Conservation (phyloP, 2,329 filamentous ascomycete species). For the Ophiostoma sp. region DNA sequence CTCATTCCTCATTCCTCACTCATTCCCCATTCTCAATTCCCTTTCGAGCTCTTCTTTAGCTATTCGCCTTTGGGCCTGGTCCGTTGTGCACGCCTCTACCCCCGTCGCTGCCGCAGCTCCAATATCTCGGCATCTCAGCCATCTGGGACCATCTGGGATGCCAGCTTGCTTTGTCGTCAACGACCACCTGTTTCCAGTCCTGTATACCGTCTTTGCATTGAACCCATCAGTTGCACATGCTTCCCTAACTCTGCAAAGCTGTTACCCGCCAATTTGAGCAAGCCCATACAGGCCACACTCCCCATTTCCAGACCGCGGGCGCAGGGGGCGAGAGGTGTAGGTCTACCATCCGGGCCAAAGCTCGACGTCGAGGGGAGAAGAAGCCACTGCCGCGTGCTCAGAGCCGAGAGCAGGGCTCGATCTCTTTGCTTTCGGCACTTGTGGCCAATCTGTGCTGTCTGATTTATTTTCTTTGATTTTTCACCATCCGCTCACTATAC, state of each 20-base stretch:
- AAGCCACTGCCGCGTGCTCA: neutral
- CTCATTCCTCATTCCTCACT: neutral
- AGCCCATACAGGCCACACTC: neutral
- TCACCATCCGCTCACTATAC: neutral
- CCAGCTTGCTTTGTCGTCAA: neutral
- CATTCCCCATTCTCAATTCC: neutral
- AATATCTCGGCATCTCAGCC: neutral
- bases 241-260: neutral
- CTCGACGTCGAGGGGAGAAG: neutral
- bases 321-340: slow-evolving; percentile 12
- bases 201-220: neutral
- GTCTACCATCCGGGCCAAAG: neutral
- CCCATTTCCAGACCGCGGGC: neutral
- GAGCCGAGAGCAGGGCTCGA: neutral
- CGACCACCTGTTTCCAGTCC: neutral
- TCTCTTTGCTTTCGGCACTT: neutral
- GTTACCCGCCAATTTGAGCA: neutral
- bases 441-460: neutral
- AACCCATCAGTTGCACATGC: neutral
- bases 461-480: neutral
- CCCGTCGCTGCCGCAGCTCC: neutral
- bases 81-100: neutral
- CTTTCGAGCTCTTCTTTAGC: neutral
- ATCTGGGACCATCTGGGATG: neutral
- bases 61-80: neutral